Evolutionary conservation across 768 basidiomycete species (phyloP), one percentile per base, ranked within the genome.

Genomic region (Boletellus ananas): DNA sequence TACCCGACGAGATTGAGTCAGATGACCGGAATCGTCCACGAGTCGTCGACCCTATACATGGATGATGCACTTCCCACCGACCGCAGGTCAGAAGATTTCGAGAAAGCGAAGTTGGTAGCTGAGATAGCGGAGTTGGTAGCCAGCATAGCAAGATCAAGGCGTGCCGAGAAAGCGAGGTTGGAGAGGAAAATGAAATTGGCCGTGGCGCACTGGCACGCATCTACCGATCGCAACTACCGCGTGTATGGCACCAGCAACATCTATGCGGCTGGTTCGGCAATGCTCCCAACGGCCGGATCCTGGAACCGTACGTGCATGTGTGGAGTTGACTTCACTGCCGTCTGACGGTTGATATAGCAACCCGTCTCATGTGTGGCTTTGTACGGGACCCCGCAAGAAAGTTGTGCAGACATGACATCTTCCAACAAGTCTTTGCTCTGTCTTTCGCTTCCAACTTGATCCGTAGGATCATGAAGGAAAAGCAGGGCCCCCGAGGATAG

Each of bases 271-370:
- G 58, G 58, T 29, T 34, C 39, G 17, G 47, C 58, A 4, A 39
- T 60, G 5, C 57, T 61, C 49, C 58, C 54, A 9, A 48, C 56
- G 1, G 27, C 59, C 29, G 50, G 50, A 36, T 52, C 55, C 27
- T 61, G 58, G 59, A 55, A 55, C 20, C 50, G 50, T 60, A n/a
- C 18, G 55, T 57, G 29, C 16, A 5, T 16, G 5, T 17, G 8
- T 17, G 11, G 20, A 10, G 6, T 12, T 21, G 16, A 27, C 13
- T 33, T 33, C 13, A 23, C 6, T 11, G n/a, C 8, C 11, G 10
- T 7, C 37, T 54, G 40, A 50, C 39, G 5, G 7, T 34, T 6
- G 41, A 2, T 11, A 34, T 16, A 51, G 54, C 54, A 13, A 57
- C 47, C 11, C 37, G 49, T 36, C 57, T 47, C 8, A 55, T 42